These are phyloP conservation scores for Phtheirospermum japonicum DNA, from an alignment of 257 asterid species.

Conservation along the genomic window DNA sequence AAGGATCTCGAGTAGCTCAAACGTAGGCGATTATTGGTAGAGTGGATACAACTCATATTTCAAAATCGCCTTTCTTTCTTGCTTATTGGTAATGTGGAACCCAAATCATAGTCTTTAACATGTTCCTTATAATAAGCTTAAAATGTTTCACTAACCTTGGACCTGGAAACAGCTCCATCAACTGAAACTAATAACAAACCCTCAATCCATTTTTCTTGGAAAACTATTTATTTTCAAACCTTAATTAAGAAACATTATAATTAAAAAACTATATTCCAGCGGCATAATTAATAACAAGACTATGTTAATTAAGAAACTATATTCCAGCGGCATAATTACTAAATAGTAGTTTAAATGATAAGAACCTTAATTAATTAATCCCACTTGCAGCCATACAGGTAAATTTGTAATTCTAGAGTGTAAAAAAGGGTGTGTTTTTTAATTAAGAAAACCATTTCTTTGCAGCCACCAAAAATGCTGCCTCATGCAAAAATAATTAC, in stretches of 20 bases:
- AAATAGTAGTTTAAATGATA: constrained; percentile 10
- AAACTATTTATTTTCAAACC: constrained; percentile 21
- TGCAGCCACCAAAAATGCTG: constrained; percentile 21
- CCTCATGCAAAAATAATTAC: constrained; percentile 13
- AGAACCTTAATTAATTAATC: constrained; percentile 24
- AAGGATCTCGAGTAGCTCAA: too few species aligned
- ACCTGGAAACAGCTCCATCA: too few species aligned
- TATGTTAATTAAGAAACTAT: constrained; percentile 43
- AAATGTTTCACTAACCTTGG: constrained; percentile 45
- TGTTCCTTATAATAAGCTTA: constrained; percentile 41
- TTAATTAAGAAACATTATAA: too few species aligned
- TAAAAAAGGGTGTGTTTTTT: too few species aligned
- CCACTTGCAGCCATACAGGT: constrained; percentile 31
- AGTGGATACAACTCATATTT: too few species aligned
- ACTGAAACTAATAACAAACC: too few species aligned
- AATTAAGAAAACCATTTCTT: too few species aligned
- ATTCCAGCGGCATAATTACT: constrained; percentile 28
- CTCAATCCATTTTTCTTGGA: constrained; percentile 10
- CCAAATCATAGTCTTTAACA: constrained; percentile 43
- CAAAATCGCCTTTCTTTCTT: too few species aligned
- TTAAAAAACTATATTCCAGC: too few species aligned
- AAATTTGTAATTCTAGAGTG: too few species aligned
- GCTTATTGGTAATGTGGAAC: constrained; percentile 54
- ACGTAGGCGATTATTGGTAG: too few species aligned
- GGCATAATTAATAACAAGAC: too few species aligned